Base-by-base conservation (phyloP, 2,329 filamentous ascomycete genomes). In the Penicillium sp. region DNA sequence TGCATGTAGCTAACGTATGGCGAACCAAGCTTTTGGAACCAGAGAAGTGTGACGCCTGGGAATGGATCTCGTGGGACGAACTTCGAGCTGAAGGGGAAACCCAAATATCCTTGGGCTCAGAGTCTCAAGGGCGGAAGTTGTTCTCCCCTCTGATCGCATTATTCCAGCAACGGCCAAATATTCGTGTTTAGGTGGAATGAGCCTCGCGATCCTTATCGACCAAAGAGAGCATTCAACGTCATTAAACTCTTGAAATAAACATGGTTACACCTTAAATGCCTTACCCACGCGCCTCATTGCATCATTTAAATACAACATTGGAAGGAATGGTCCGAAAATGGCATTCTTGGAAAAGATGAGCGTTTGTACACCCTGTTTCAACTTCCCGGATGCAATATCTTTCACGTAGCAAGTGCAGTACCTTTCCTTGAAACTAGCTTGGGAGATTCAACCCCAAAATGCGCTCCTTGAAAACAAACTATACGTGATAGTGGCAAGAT, bases 31-130 rank as follows among this genome's bases (percentile, higher is more conserved):
- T 73, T 20, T 49, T 70, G 60, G 80, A 83, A 58, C 77, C 79
- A 0, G 69, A 82, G 2, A 85, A 85, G 66, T 85, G 83, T 61
- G 77, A 77, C 4, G 73, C 70, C 0, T 85, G 83, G 83, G 70
- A 79, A 22, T 85, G 81, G 81, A 65, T 76, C 0, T 69, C 60
- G 1, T 85, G 82, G 82, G 67, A 73, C 20, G 72, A 79, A 31
- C 66, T 85, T 62, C 66, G 67, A 63, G 57, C 53, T 18, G 76
- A 71, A 68, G 71, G 69, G 1, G 64, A 69, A 29, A 53, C 57
- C 45, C 68, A 68, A 49, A 66, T 69, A 1, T 57, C 67, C 18
- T 66, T 66, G 6, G 70, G 69, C 43, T 57, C 56, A 1, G 69
- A 57, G n/a, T 62, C 65, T 12, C 61, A 67, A 7, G 60, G 68